phyloP scores from a whole-genome alignment of 208 protist species.

The Acanthamoeba lenticulata region DNA sequence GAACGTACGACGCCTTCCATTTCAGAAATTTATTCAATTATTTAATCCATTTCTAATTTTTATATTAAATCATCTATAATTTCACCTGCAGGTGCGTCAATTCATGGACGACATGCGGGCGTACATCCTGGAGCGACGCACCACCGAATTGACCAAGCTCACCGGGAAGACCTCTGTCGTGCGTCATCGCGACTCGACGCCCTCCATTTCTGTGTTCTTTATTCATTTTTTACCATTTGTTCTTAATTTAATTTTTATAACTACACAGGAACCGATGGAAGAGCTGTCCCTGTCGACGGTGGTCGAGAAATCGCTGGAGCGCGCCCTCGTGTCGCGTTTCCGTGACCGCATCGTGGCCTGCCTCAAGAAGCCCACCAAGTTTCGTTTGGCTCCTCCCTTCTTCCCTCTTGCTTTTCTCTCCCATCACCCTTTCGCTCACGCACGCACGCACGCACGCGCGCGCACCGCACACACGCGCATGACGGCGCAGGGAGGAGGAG shows the following conservation, averaged over 20 bases:
- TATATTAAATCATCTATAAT: background rate
- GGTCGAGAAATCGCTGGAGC: background rate
- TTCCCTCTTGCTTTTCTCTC: background rate
- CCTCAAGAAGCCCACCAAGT: slow-evolving; percentile 47
- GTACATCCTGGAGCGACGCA: background rate
- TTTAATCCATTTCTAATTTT: background rate
- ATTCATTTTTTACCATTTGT: background rate
- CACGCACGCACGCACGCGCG: background rate
- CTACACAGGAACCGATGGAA: background rate
- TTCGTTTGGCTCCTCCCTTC: background rate
- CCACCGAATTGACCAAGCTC: slow-evolving; percentile 1
- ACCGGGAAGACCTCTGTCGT: background rate
- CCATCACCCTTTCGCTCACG: background rate
- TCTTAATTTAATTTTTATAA: background rate
- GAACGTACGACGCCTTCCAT: background rate
- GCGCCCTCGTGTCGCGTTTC: background rate
- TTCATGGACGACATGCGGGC: slow-evolving; percentile 39
- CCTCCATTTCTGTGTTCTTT: background rate
- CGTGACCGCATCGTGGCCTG: slow-evolving; percentile 8
- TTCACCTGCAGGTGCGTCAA: background rate
- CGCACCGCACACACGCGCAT: background rate
- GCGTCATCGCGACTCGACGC: background rate
- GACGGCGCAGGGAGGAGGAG: background rate
- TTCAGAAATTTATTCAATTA: background rate
- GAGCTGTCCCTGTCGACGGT: background rate